Evolutionary conservation across 768 basidiomycete species (phyloP).

Genomic region (Leucocoprinus leucothites): DNA sequence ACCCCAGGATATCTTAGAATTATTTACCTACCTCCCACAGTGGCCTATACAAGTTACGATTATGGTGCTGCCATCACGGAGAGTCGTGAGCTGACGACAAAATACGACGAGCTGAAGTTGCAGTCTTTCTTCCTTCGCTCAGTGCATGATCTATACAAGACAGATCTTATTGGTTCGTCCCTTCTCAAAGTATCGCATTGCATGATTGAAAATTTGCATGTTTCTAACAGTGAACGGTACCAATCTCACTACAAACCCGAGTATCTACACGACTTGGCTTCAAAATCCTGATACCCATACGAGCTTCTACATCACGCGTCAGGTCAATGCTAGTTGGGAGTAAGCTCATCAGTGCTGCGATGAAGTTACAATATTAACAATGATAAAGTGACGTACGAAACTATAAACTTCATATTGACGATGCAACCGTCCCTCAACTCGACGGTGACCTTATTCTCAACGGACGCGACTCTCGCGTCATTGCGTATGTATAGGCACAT

Average conservation of each 20-base stretch:
- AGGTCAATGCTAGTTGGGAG: background rate
- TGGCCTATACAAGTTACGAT: conserved; percentile 1
- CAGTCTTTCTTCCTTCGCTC: conserved; percentile 1
- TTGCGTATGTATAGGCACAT: background rate
- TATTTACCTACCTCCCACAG: background rate
- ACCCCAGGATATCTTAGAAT: too few species aligned
- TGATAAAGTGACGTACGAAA: background rate
- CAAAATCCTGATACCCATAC: background rate
- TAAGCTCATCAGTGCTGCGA: background rate
- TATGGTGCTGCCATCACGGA: conserved; percentile 1
- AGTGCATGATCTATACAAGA: background rate
- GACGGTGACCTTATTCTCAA: background rate
- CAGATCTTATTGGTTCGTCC: background rate
- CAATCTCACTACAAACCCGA: background rate
- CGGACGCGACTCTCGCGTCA: background rate
- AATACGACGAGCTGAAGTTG: conserved; percentile 3
- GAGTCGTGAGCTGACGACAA: background rate
- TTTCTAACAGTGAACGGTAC: background rate
- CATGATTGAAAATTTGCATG: background rate
- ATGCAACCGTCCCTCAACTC: background rate
- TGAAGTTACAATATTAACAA: background rate
- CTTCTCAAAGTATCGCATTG: background rate
- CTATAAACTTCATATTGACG: background rate
- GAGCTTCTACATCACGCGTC: conserved; percentile 2
- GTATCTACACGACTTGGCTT: background rate